Evolutionary conservation across 352 stramenopile species (phyloP).

Genomic region (Globisporangium takayamanum): DNA sequence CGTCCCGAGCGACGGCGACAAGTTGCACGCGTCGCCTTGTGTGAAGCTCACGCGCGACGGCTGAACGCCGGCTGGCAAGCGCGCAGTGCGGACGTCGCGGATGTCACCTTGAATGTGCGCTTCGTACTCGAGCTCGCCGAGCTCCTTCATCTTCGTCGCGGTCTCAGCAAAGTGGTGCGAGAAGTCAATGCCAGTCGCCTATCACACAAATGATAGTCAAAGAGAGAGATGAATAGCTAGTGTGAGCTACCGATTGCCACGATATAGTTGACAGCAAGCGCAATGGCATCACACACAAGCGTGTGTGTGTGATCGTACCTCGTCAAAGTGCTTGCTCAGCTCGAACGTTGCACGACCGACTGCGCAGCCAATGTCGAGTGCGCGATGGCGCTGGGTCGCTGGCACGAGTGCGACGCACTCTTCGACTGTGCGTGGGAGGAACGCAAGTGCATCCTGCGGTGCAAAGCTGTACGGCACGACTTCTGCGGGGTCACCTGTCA

Average conservation of each 20-base stretch:
- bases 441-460: slow-evolving; percentile 76
- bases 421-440: slow-evolving; percentile 82
- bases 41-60: slow-evolving; percentile 81
- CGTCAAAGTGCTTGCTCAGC: slow-evolving; percentile 89
- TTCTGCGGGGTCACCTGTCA: slow-evolving; percentile 47
- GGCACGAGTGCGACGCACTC: slow-evolving; percentile 55
- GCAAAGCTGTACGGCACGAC: slow-evolving; percentile 67
- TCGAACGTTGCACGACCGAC: slow-evolving; percentile 93
- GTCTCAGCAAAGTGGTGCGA: slow-evolving; percentile 85
- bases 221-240: background rate
- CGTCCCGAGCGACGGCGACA: slow-evolving; percentile 65
- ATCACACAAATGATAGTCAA: too few species aligned
- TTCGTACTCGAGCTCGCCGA: slow-evolving; percentile 75
- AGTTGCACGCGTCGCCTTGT: slow-evolving; percentile 91
- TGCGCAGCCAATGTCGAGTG: slow-evolving; percentile 92
- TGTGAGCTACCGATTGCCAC: background rate
- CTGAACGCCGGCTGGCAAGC: slow-evolving; percentile 59
- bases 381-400: slow-evolving; percentile 50
- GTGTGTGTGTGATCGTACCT: slow-evolving; percentile 31
- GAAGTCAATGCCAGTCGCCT: slow-evolving; percentile 93
- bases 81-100: slow-evolving; percentile 37
- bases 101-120: slow-evolving; percentile 89
- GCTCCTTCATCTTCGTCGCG: slow-evolving; percentile 83
- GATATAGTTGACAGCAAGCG: background rate
- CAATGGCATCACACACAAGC: background rate